A percentile compares a stretch with the other conserved stretches of the same genome.
These are phyloP conservation scores for Skeletonema tropicum DNA, from an alignment of 108 stramenopile species.

Conservation along the genomic window DNA sequence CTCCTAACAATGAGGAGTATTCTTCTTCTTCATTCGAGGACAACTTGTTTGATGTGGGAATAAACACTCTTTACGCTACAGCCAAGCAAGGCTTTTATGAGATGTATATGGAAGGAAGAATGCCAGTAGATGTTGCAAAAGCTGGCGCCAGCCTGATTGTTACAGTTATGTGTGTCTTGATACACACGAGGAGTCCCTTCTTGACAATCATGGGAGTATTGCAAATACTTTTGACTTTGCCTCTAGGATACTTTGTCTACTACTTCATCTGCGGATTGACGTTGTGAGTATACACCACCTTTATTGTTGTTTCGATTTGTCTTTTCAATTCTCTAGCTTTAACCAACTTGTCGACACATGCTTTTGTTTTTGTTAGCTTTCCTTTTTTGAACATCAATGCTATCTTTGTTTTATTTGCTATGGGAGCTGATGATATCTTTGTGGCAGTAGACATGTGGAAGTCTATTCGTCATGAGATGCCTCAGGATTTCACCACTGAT, in stretches of 20 bases:
- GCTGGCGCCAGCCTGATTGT: conserved; percentile 40
- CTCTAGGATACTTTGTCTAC: conserved; percentile 64
- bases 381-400: conserved; percentile 74
- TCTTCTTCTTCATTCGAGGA: neutral
- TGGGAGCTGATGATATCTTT: conserved; percentile 60
- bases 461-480: conserved; percentile 46
- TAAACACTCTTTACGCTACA: conserved; percentile 40
- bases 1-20: neutral
- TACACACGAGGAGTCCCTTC: conserved; percentile 60
- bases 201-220: conserved; percentile 52
- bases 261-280: conserved; percentile 43
- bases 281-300: conserved; percentile 35
- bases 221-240: conserved; percentile 60
- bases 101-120: conserved; percentile 25
- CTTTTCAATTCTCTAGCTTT: neutral
- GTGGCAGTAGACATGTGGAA: conserved; percentile 63
- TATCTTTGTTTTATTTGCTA: conserved; percentile 62
- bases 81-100: conserved; percentile 47
- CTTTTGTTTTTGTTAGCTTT: conserved; percentile 25
- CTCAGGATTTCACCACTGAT: conserved; percentile 29
- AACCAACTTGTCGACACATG: neutral
- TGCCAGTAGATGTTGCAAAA: conserved; percentile 50
- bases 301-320: neutral
- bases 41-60: neutral
- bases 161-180: conserved; percentile 49